These are phyloP conservation scores for Colletotrichum kahawae DNA, from an alignment of 2,329 filamentous ascomycete genomes.

Conservation along the genomic window DNA sequence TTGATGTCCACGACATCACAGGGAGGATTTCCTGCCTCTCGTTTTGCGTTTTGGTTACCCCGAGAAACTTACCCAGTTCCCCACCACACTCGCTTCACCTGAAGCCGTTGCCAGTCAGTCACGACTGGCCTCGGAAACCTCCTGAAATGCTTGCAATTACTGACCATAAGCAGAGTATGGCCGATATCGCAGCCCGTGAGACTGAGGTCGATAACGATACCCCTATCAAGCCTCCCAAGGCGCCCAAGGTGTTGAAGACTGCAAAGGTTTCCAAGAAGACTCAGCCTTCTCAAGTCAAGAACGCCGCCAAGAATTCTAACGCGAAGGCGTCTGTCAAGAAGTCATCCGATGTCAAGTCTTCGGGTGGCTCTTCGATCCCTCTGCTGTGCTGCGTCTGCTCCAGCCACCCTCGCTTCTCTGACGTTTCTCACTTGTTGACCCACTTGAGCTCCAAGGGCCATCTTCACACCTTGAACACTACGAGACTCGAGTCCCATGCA, in stretches of 20 bases:
- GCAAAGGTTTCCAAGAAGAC: neutral
- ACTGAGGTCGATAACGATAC: neutral
- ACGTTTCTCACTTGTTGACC: conserved; percentile 89
- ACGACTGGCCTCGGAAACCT: neutral
- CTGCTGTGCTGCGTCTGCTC: conserved; percentile 86
- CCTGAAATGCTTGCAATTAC: neutral
- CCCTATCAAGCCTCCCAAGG: neutral
- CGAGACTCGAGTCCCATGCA: conserved; percentile 72
- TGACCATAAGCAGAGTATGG: conserved; percentile 40
- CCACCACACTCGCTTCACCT: neutral
- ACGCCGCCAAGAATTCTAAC: neutral
- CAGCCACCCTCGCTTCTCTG: conserved; percentile 80
- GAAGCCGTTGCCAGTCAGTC: conserved; percentile 15
- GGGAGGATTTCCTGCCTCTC: conserved; percentile 1
- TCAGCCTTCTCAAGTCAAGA: neutral
- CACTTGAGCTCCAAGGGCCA: conserved; percentile 95
- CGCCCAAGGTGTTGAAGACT: neutral
- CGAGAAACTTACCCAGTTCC: neutral
- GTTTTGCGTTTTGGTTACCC: conserved; percentile 19
- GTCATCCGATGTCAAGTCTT: conserved; percentile 22
- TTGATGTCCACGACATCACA: neutral
- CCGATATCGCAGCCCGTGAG: conserved; percentile 25
- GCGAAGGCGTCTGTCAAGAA: conserved; percentile 22
- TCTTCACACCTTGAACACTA: conserved; percentile 81
- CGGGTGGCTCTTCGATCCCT: conserved; percentile 53